These are phyloP conservation scores for Pseudovirgaria hyperparasitica DNA, from an alignment of 2,329 filamentous ascomycete species.

Conservation along the genomic window DNA sequence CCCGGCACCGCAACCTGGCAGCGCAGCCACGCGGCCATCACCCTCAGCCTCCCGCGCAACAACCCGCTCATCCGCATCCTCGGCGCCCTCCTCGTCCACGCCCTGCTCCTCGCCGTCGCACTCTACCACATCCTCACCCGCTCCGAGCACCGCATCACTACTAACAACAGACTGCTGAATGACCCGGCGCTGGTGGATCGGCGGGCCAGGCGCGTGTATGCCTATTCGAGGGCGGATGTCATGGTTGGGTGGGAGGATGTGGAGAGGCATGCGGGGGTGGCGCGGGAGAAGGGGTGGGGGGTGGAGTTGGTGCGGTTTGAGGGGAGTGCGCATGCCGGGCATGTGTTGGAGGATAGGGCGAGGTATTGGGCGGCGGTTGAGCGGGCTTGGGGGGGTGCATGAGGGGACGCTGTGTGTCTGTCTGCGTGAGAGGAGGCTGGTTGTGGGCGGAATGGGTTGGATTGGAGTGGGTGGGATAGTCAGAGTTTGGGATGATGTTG, in stretches of 20 bases:
- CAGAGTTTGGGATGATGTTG: no score
- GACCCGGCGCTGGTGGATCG: constrained; percentile 14
- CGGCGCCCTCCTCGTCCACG: constrained; percentile 15
- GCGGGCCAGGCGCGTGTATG: constrained; percentile 37
- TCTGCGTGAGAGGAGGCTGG: no score
- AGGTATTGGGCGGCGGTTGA: constrained; percentile 43
- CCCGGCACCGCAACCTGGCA: constrained; percentile 20
- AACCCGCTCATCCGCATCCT: constrained; percentile 15
- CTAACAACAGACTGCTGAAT: constrained; percentile 17
- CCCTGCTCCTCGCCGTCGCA: constrained; percentile 13
- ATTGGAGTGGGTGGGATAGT: no score
- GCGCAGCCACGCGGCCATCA: constrained; percentile 18
- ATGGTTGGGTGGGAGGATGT: constrained; percentile 45
- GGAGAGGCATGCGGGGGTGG: constrained; percentile 39
- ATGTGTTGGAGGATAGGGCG: constrained; percentile 43
- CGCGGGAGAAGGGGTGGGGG: constrained; percentile 35
- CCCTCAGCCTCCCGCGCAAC: constrained; percentile 13
- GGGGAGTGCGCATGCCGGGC: constrained; percentile 47
- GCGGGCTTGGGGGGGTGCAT: constrained; percentile 15
- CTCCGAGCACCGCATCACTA: constrained; percentile 15
- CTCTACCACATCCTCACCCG: constrained; percentile 8
- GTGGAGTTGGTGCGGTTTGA: constrained; percentile 42
- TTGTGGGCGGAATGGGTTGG: no score
- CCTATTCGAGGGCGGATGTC: constrained; percentile 46
- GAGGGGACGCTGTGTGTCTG: neutral